Conservation (phyloP, 257 asterid genomes). For the Solanum etuberosum region DNA sequence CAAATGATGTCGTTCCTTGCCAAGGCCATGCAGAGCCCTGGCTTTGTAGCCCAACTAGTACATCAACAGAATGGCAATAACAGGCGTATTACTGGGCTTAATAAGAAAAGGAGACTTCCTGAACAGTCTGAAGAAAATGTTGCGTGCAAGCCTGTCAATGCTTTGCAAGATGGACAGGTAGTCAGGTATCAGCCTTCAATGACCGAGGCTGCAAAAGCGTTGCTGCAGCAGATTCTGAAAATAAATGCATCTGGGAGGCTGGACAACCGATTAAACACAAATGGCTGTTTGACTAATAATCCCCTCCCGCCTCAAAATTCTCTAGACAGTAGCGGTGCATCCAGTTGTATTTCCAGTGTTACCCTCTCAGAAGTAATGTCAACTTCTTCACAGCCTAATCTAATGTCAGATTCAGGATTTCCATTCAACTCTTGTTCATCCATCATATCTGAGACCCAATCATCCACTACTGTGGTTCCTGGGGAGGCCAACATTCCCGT, state of each 20-base stretch:
- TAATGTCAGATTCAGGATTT: slow-evolving; percentile 1
- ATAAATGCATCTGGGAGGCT: slow-evolving; percentile 33
- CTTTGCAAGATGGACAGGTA: slow-evolving; percentile 47
- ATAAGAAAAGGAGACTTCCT: slow-evolving; percentile 68
- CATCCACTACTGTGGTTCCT: slow-evolving; percentile 17
- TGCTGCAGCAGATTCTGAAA: slow-evolving; percentile 48
- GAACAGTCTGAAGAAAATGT: slow-evolving; percentile 44
- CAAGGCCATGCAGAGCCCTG: slow-evolving; percentile 76
- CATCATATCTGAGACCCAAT: slow-evolving; percentile 22
- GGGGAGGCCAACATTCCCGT: slow-evolving; percentile 8
- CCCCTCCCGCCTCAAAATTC: slow-evolving; percentile 19
- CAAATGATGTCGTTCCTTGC: slow-evolving; percentile 91
- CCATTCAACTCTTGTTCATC: slow-evolving; percentile 7
- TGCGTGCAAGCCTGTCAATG: slow-evolving; percentile 15
- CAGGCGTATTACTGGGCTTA: slow-evolving; percentile 47
- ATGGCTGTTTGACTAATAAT: slow-evolving; percentile 43
- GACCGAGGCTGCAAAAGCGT: slow-evolving; percentile 72
- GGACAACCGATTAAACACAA: slow-evolving; percentile 28
- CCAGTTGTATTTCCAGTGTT: slow-evolving; percentile 38
- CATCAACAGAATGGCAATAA: slow-evolving; percentile 43
- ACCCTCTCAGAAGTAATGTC: slow-evolving; percentile 53
- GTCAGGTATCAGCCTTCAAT: slow-evolving; percentile 61
- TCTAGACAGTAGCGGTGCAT: slow-evolving; percentile 29
- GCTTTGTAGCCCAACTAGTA: slow-evolving; percentile 61
- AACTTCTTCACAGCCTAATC: slow-evolving; percentile 5